A percentile compares a stretch with the other conserved stretches of the same genome.
Conservation (phyloP, 164 flowering plant species). For the Chloranthus sessilifolius region DNA sequence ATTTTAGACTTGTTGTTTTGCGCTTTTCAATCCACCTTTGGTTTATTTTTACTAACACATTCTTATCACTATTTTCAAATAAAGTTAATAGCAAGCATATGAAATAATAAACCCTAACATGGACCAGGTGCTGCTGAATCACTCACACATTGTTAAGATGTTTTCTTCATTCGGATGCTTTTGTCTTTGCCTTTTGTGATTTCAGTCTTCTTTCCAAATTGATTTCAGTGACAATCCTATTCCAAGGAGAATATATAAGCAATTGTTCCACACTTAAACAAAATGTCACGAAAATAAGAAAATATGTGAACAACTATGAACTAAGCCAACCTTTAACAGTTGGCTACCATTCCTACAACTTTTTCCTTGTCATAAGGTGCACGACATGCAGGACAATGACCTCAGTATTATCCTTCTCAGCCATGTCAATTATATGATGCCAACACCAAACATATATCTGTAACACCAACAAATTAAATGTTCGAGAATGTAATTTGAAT, state of each 20-base stretch:
- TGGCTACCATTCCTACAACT: conserved; percentile 79
- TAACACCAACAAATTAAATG: too few relatives aligned
- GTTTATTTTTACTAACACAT: too few relatives aligned
- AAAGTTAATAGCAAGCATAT: too few relatives aligned
- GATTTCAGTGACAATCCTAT: conserved; percentile 75
- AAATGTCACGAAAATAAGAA: neutral
- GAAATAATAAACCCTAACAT: too few relatives aligned
- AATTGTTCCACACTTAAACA: neutral
- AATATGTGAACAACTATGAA: neutral
- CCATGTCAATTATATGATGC: conserved; percentile 99
- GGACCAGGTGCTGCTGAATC: conserved; percentile 86
- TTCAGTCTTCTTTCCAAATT: conserved; percentile 61
- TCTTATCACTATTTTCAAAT: too few relatives aligned
- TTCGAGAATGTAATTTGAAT: too few relatives aligned
- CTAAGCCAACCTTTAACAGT: conserved; percentile 58
- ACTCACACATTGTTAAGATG: conserved; percentile 91
- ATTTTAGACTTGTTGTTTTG: too few relatives aligned
- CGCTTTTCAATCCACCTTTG: too few relatives aligned
- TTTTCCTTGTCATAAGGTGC: conserved; percentile 86
- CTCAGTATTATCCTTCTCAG: conserved; percentile 91
- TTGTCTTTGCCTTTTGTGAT: conserved; percentile 69
- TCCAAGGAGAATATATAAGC: neutral
- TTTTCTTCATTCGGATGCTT: conserved; percentile 77
- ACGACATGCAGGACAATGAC: conserved; percentile 97
- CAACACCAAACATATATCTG: conserved; percentile 99